Evolutionary conservation across 192 early-diverging fungal species (phyloP).

Genomic region (Mortierella antarctica): DNA sequence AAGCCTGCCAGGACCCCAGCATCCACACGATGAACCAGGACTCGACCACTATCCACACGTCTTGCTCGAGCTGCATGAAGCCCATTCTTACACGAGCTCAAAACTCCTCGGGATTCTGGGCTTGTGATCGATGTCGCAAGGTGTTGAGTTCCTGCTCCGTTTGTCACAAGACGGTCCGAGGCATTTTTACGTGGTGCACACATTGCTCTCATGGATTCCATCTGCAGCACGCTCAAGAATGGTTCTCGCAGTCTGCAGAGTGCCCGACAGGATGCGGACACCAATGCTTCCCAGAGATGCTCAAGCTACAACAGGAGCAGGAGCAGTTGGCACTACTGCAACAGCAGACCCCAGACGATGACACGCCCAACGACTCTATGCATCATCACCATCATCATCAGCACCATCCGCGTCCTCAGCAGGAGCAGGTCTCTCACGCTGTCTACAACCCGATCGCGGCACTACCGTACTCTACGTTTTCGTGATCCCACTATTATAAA

Average conservation of each 20-base stretch:
- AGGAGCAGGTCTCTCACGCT: constrained; percentile 30
- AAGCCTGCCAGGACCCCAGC: constrained; percentile 53
- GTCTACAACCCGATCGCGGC: no score
- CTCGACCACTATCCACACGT: constrained; percentile 78
- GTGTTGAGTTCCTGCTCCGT: constrained; percentile 73
- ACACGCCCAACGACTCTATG: constrained; percentile 5
- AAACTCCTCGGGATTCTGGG: constrained; percentile 62
- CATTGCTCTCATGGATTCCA: constrained; percentile 87
- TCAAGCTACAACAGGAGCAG: constrained; percentile 46
- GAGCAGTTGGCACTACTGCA: constrained; percentile 18
- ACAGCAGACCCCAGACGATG: constrained; percentile 15
- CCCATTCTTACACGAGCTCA: constrained; percentile 57
- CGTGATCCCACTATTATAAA: no score
- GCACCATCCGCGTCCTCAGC: constrained; percentile 9
- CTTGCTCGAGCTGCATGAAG: constrained; percentile 76
- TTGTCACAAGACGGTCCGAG: constrained; percentile 78
- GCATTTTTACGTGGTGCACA: constrained; percentile 83
- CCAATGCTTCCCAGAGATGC: constrained; percentile 64
- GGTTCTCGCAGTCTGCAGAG: constrained; percentile 69
- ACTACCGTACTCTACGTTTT: no score
- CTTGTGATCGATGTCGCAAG: constrained; percentile 75
- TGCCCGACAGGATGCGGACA: constrained; percentile 86
- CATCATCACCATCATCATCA: constrained; percentile 7
- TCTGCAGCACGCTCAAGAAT: constrained; percentile 73
- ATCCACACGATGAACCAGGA: constrained; percentile 59